Base-by-base conservation (phyloP, 345 rosid species). In the Passiflora organensis region DNA sequence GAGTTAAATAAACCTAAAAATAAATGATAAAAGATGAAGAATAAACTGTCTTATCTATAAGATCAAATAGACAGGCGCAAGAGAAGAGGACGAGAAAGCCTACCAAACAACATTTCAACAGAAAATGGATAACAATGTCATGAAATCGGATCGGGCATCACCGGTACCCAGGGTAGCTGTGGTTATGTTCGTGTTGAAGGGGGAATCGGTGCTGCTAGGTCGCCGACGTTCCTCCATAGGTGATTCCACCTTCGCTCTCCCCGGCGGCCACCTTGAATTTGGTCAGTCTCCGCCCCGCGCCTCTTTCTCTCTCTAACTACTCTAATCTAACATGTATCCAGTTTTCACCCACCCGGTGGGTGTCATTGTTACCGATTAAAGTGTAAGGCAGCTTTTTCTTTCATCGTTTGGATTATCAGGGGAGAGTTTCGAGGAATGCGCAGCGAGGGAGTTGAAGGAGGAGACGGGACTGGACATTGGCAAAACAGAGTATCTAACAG, bases 221-320 rank as follows among this genome's bases (percentile, higher is more conserved):
- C 72, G 73, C 2, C 93, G 98, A 44, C 86, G 87, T 20, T 72
- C 84, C 25, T 53, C 95, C 66, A 43, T 74, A 60, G 89, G 95
- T 0, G 58, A 82, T 67, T 81, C 89, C 43, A 88, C 93, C 45
- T 88, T 72, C 52, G 95, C 96, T 24, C 93, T 88, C 14, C 93
- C 98, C 41, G 96, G 98, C 22, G 98, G 98, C 64, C 85, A 88
- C 76, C 98, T 91, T 22, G 95, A 91, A 71, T 91, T 91, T 63
- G 96, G 96, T 90, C 37, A 8, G 72, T 61, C 53, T 63, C 70
- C 55, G 46, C 21, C 59, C 2, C 6, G 20, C 23, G 1, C 13
- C 16, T 4, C 37, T 8, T 42, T 6, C 25, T 2, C 6, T 14
- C 8, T 22, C 14, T 37, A 10, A 8, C 51, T 11, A 1, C 52